A percentile compares a stretch with the other conserved stretches of the same genome.
phyloP scores from a whole-genome alignment of 495 filamentous ascomycete genomes.

The Rusavskia elegans region DNA sequence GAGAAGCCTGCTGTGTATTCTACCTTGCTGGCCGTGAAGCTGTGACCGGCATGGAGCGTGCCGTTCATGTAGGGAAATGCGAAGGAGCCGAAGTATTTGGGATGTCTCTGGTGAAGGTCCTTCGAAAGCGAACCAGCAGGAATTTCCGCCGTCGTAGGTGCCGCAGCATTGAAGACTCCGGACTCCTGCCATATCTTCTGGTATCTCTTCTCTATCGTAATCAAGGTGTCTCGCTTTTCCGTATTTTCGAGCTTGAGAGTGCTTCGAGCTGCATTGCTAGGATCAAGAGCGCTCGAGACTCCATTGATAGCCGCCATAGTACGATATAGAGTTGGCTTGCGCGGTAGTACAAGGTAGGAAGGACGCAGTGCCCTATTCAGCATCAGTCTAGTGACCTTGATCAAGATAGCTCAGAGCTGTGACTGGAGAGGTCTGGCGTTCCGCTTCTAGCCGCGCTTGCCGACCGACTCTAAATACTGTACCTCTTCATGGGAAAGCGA shows the following conservation, averaged over 20 bases:
- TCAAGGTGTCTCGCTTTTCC: constrained; percentile 80
- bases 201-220: constrained; percentile 83
- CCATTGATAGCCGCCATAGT: constrained; percentile 36
- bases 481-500: too few relatives aligned
- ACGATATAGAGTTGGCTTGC: neutral
- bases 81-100: constrained; percentile 89
- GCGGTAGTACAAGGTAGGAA: neutral
- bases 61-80: constrained; percentile 98
- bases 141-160: constrained; percentile 58
- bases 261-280: constrained; percentile 43
- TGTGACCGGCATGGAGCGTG: constrained; percentile 80
- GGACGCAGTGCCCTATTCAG: neutral
- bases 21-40: constrained; percentile 76
- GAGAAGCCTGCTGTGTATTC: constrained; percentile 77
- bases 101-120: constrained; percentile 61
- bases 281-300: constrained; percentile 38
- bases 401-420: neutral
- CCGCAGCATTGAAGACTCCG: constrained; percentile 68
- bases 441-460: neutral
- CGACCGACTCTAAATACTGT: too few relatives aligned
- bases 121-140: constrained; percentile 53
- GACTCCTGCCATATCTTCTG: constrained; percentile 71
- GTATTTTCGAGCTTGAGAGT: constrained; percentile 72
- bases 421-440: neutral
- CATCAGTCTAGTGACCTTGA: neutral